A percentile compares a stretch with the other conserved stretches of the same genome.
Conservation (phyloP, 2,329 filamentous ascomycete genomes). For the Penicillium hesseltinei region DNA sequence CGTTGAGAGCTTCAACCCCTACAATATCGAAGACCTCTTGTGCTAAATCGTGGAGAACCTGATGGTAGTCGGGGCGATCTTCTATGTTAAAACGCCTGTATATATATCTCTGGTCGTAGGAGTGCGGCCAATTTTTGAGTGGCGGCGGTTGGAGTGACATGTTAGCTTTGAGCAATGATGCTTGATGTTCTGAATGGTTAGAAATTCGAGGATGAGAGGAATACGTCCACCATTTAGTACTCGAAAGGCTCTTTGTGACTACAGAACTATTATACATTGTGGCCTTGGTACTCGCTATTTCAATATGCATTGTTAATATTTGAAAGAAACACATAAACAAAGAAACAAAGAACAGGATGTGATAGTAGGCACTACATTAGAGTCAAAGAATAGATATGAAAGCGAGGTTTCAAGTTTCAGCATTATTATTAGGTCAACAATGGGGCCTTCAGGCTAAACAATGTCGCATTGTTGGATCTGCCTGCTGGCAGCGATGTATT, state of each 20-base stretch:
- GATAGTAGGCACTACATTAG: not conserved
- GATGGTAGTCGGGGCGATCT: not conserved
- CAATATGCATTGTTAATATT: not conserved
- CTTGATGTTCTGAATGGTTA: not conserved
- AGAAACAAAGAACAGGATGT: not conserved
- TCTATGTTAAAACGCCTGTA: not conserved
- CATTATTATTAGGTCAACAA: not conserved
- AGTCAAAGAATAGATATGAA: not conserved
- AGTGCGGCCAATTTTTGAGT: not conserved
- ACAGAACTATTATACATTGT: not conserved
- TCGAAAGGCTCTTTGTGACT: not conserved
- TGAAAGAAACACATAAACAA: not conserved
- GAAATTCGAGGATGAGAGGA: not conserved
- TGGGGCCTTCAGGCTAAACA: not conserved
- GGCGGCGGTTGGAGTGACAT: not conserved
- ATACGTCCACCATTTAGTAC: not conserved
- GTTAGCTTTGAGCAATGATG: not conserved
- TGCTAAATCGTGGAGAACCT: not conserved
- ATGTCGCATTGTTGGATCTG: not conserved
- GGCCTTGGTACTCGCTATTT: not conserved
- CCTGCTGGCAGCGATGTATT: not conserved
- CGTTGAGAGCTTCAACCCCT: accelerated
- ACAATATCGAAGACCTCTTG: not conserved
- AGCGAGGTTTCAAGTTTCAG: not conserved
- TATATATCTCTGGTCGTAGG: not conserved